Base-by-base conservation (phyloP, 2,329 filamentous ascomycete genomes). In the Sporothrix mexicana region DNA sequence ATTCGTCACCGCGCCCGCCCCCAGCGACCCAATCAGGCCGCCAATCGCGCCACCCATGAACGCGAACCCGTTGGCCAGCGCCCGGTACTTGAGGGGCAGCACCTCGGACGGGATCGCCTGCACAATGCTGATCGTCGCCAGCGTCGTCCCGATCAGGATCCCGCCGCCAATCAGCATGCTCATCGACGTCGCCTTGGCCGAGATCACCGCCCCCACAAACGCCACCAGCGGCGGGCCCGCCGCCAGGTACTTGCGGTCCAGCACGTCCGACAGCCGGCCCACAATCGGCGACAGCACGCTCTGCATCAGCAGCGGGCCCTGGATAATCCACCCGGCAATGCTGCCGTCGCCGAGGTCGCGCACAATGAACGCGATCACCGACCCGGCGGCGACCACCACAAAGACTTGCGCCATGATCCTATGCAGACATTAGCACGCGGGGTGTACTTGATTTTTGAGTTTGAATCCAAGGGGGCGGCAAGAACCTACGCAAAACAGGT, bases 221-320 rank as follows among this genome's bases (percentile, higher is more conserved):
- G 87, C 86, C 30, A 89, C 83, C 0, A 88, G 77, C 0, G 87
- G 86, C 3, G 86, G 87, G 4, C 85, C 79, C 0, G 85, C 80
- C 0, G 86, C 86, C 17, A 89, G 80, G 67, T 83, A 84, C 77
- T 88, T 88, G 64, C 87, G 82, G 73, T 88, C 86, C 0, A 88
- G 78, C 2, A 88, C 85, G 77, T 89, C 87, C 10, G 86, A 88
- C 0, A 89, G 82, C 3, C 87, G 83, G 12, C 87, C 87, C 2
- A 88, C 82, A 23, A 88, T 82, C 3, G 87, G 87, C 0, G 86
- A 88, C 1, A 88, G 81, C 2, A 87, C 87, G 62, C 82, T 84
- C 79, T 89, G 87, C 83, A 88, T 88, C 10, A 89, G 82, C 0
- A 89, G 80, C 0, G 87, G 87, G 0, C 86, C 87, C 83, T 88